Evolutionary conservation across 805 yeast species (phyloP).

Genomic region (Isabelozyma pseudorhagii): DNA sequence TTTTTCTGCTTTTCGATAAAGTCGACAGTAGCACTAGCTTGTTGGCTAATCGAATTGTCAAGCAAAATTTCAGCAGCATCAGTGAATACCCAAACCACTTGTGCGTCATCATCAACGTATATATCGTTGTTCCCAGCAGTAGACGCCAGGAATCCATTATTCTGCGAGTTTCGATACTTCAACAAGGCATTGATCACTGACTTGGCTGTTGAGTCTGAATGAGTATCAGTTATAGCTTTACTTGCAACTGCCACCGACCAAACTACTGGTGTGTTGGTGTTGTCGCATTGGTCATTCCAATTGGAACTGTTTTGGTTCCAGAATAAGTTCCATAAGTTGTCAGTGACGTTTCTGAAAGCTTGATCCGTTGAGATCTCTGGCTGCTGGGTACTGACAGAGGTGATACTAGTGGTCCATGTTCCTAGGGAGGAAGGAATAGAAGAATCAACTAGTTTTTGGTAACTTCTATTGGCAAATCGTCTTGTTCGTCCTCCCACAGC

Average conservation of each 20-base stretch:
- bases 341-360: conserved; percentile 6
- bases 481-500: neutral
- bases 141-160: conserved; percentile 18
- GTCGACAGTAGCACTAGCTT: conserved; percentile 52
- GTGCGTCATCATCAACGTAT: conserved; percentile 25
- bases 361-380: conserved; percentile 11
- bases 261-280: conserved; percentile 11
- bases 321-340: conserved; percentile 8
- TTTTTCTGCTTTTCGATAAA: conserved; percentile 73
- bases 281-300: conserved; percentile 13
- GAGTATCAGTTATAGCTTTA: conserved; percentile 11
- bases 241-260: conserved; percentile 25
- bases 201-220: conserved; percentile 1
- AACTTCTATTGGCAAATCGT: neutral
- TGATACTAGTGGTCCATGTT: conserved; percentile 5
- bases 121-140: conserved; percentile 16
- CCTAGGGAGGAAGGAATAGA: neutral
- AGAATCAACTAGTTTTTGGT: neutral
- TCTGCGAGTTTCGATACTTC: conserved; percentile 6
- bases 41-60: neutral
- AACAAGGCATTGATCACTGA: conserved; percentile 9
- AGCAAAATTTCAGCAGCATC: conserved; percentile 5
- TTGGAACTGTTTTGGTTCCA: conserved; percentile 7
- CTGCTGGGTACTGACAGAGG: conserved; percentile 8
- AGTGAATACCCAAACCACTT: conserved; percentile 18